Base-by-base conservation (phyloP, 2,329 filamentous ascomycete genomes). In the Fusarium nisikadoi region DNA sequence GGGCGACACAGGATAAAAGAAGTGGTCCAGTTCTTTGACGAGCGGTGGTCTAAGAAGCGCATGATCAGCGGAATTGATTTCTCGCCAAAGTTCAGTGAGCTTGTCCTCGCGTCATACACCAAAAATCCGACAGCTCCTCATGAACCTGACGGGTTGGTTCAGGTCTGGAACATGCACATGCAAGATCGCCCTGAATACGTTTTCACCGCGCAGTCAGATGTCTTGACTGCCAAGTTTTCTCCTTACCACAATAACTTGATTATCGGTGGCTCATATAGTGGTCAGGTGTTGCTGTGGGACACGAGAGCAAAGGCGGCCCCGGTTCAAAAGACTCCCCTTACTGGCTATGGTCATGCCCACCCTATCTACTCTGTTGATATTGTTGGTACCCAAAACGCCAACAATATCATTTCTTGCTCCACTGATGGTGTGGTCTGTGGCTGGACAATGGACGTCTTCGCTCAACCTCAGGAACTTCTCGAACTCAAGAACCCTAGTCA, bases 381-480 rank as follows among this genome's bases (percentile, higher is more conserved):
- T 61, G 94, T 99, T 54, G 96, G 96, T 72, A 99, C 97, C 2
- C 96, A 98, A 79, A 99, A 99, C 80, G 96, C 96, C 65, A 97
- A 98, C 84, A 99, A 98, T 81, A 97, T 99, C 80, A 93, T 99
- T 76, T 98, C 95, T 38, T 95, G 94, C 80, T 98, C 94, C 3
- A 99, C 96, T 2, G 96, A 99, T 79, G 96, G 96, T 60, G 94
- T 97, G 14, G 94, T 98, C 45, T 99, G 96, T 81, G 94, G 95
- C 52, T 99, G 96, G 96, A 95, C 93, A 61, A 94, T 98, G 72
- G 97, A 99, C 81, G 98, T 99, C 90, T 93, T 99, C 68, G 94
- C 95, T 2, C 94, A 98, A 81, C 96, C 96, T 2, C 95, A 98
- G 82, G 96, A 99, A 84, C 92, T 94, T 61, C 89, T 99, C 45